Base-by-base conservation (phyloP, 148 eudicot genomes). In the Silene conica region DNA sequence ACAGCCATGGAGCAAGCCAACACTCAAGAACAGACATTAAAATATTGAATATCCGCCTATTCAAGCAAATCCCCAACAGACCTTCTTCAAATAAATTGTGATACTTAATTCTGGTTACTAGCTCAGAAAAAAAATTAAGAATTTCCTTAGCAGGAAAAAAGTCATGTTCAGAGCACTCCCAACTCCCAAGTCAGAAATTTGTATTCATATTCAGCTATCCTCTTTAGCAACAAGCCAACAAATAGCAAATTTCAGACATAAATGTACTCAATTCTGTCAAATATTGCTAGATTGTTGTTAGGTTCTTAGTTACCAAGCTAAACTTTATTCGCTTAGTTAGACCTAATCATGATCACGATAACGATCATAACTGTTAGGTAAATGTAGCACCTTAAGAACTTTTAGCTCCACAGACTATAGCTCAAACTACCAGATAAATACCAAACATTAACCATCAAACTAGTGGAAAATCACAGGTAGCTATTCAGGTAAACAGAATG, bases 1-100 rank as follows among this genome's bases (percentile, higher is more conserved):
- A 25, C 72, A 52, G 13, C 71, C 71, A 12, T 12, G n/a, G 59
- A 69, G 58, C n/a, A 46, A 20, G 34, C 23, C n/a, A 68, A 48
- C 50, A 16, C 43, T 25, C 38, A 23, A 25, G 38, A 69, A 7
- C 23, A 16, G 12, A 8, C 19, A 13, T 50, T 41, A 69, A 6
- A 69, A 31, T 3, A 31, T 31, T 31, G 34, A 31, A 69, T 21
- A 69, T 9, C 72, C 13, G 18, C 26, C 8, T 66, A 66, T 34
- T 15, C 19, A 3, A 20, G 19, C 7, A 26, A 38, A 62, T 20
- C 48, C 69, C 69, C 48, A 41, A 19, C 1, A 7, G 31, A 50
- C 5, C 14, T 15, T 52, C 60, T 69, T 19, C 14, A 52, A 25
- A 21, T 50, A 50, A 15, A 14, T 52, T 15, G 7, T 26, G 21